Evolutionary conservation across 2,329 filamentous ascomycete genomes (phyloP).

Genomic region (Scedosporium boydii): DNA sequence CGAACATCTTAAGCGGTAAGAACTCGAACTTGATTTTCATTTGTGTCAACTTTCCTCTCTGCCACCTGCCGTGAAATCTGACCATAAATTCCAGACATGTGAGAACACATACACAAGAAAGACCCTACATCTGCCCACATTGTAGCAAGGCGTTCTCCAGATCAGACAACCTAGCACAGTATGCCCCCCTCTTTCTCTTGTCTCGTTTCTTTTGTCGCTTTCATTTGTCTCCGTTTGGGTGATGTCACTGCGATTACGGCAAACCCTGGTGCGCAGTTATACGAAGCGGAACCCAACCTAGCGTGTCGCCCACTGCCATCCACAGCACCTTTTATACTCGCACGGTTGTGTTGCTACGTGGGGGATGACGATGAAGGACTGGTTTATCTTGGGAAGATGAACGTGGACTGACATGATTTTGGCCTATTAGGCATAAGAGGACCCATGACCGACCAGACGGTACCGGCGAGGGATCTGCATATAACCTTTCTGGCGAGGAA

Average conservation of each 20-base stretch:
- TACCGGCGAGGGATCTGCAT: constrained; percentile 36
- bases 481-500: constrained; percentile 69
- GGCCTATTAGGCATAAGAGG: constrained; percentile 64
- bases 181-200: constrained; percentile 37
- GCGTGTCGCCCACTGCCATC: too few relatives aligned
- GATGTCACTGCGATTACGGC: constrained; percentile 8
- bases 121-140: constrained; percentile 92
- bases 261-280: neutral
- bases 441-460: constrained; percentile 58
- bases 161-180: constrained; percentile 98
- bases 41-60: constrained; percentile 26
- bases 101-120: constrained; percentile 97
- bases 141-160: constrained; percentile 98
- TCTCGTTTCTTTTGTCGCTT: constrained; percentile 19
- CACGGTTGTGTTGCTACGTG: too few relatives aligned
- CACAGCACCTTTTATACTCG: too few relatives aligned
- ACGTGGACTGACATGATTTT: neutral
- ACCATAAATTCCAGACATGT: constrained; percentile 67
- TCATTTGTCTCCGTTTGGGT: constrained; percentile 26
- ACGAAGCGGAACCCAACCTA: constrained; percentile 2
- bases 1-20: constrained; percentile 98
- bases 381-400: neutral
- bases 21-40: constrained; percentile 24
- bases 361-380: neutral
- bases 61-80: constrained; percentile 32